Base-by-base conservation (phyloP, 2,329 filamentous ascomycete species). In the Orbilia brochopaga region DNA sequence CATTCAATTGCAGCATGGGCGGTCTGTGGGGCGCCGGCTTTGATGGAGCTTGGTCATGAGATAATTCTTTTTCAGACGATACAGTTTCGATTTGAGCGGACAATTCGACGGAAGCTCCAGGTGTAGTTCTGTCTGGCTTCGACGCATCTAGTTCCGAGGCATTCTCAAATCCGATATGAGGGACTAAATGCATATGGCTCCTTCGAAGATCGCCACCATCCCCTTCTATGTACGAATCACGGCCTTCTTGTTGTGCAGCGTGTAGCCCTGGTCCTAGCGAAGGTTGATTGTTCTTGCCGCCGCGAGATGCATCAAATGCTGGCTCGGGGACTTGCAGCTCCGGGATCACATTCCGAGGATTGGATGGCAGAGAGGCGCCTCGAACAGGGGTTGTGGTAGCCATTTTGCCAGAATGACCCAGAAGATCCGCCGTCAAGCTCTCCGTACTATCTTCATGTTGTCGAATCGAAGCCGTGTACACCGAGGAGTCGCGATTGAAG, bases 401-500 rank as follows among this genome's bases (percentile, higher is more conserved):
- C 60, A 73, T 73, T 50, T 73, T 73, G 6, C 60, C 58, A 15
- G 60, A 66, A 21, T 73, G 60, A n/a, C 48, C 42, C 5, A 73
- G 37, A 35, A 73, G 67, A 55, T 73, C 67, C 11, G 67, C 67
- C 7, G 67, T 73, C 15, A 66, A 57, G n/a, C 67, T 73, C 60
- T 73, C 67, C 8, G 60, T 73, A 27, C 60, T 73, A 42, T 73
- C 60, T 46, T 76, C 76, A 51, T 76, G 74, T 11, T 73, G 74
- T 46, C 74, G 55, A 21, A 76, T 66, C 2, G 75, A 76, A 42
- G 72, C 66, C 8, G 73, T 75, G 46, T 77, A 76, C 19, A 75
- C 63, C 21, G 76, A 77, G 8, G 76, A 76, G 23, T 76, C 76
- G 7, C 75, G 54, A 21, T 57, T 57, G 23, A 52, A 37, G 6